A percentile compares a stretch with the other conserved stretches of the same genome.
Conservation (phyloP, 2,329 filamentous ascomycete species). For the Diaporthe citriasiana region DNA sequence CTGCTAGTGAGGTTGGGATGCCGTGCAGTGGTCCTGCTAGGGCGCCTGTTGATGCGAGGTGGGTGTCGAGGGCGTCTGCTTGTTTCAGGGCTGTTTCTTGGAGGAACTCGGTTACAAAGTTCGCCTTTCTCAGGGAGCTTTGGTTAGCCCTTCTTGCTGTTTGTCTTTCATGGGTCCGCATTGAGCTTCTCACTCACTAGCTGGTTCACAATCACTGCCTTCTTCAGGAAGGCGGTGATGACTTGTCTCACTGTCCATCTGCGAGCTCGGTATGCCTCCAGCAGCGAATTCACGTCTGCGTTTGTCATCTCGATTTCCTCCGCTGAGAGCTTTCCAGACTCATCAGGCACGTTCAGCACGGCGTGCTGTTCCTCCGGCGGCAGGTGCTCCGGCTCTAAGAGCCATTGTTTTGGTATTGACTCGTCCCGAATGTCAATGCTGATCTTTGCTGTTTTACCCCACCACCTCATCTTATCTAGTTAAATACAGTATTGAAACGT, state of each 20-base stretch:
- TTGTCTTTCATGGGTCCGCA: neutral
- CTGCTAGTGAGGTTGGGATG: slow-evolving; percentile 47
- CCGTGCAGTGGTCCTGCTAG: slow-evolving; percentile 64
- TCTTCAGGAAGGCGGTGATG: slow-evolving; percentile 62
- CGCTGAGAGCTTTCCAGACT: slow-evolving; percentile 51
- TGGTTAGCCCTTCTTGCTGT: too few relatives aligned
- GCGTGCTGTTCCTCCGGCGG: slow-evolving; percentile 46
- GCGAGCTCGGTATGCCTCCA: slow-evolving; percentile 43
- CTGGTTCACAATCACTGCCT: slow-evolving; percentile 63
- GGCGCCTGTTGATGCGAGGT: slow-evolving; percentile 52
- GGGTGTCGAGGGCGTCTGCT: slow-evolving; percentile 58
- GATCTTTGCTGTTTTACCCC: slow-evolving; percentile 52
- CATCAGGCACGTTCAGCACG: slow-evolving; percentile 46
- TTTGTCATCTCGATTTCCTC: slow-evolving; percentile 56
- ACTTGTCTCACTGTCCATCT: slow-evolving; percentile 54
- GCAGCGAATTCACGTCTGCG: slow-evolving; percentile 51
- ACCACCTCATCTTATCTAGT: slow-evolving; percentile 42
- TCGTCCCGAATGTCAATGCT: slow-evolving; percentile 51
- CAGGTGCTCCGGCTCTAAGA: slow-evolving; percentile 49
- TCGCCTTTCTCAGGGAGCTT: slow-evolving; percentile 32
- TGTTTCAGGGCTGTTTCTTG: slow-evolving; percentile 56
- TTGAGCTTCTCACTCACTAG: slow-evolving; percentile 45
- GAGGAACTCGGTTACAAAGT: slow-evolving; percentile 50
- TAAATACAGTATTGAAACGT: neutral
- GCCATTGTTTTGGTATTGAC: slow-evolving; percentile 55